These are phyloP conservation scores for Metschnikowia lunata DNA, from an alignment of 805 yeast genomes.

Conservation along the genomic window DNA sequence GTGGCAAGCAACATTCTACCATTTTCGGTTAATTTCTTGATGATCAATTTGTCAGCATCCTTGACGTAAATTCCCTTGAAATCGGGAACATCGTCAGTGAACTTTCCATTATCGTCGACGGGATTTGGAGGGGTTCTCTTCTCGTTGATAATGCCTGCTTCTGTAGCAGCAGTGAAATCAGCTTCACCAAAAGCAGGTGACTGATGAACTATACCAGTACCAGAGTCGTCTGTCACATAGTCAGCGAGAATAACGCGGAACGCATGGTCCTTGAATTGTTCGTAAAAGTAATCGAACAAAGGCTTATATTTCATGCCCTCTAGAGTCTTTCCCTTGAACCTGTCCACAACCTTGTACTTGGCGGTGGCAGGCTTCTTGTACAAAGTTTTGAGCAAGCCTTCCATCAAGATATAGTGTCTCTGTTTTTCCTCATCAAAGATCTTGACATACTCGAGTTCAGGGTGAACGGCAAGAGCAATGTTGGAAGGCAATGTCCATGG, in stretches of 20 bases:
- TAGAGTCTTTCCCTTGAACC: conserved; percentile 72
- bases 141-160: conserved; percentile 69
- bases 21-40: conserved; percentile 71
- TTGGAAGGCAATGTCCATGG: conserved; percentile 99
- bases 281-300: conserved; percentile 73
- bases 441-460: conserved; percentile 86
- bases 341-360: conserved; percentile 77
- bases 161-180: conserved; percentile 82
- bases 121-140: conserved; percentile 83
- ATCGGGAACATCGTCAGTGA: conserved; percentile 69
- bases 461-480: conserved; percentile 86
- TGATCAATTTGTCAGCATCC: conserved; percentile 90
- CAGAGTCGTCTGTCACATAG: conserved; percentile 88
- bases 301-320: conserved; percentile 81
- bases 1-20: conserved; percentile 73
- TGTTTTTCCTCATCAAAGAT: conserved; percentile 85
- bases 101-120: conserved; percentile 87
- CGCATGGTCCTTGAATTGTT: conserved; percentile 68
- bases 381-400: conserved; percentile 72
- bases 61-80: conserved; percentile 85
- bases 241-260: conserved; percentile 78
- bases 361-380: conserved; percentile 95
- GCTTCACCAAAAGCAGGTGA: conserved; percentile 99
- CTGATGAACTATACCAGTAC: conserved; percentile 99
- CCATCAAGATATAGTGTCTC: conserved; percentile 77